A percentile compares a stretch with the other conserved stretches of the same genome.
phyloP scores from a whole-genome alignment of 2,329 filamentous ascomycete species.

The Hypoxylon sp. region DNA sequence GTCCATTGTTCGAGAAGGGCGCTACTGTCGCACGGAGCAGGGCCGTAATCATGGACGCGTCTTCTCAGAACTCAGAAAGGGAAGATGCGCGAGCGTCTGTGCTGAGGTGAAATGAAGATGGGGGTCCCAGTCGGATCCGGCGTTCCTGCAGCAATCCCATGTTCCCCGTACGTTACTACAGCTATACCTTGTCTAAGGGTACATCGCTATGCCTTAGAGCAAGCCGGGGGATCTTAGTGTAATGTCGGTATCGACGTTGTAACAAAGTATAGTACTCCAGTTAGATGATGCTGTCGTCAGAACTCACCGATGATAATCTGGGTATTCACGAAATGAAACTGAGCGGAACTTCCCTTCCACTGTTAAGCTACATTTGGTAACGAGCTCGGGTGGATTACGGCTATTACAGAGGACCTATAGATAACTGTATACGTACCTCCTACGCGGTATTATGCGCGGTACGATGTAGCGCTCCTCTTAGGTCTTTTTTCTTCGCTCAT shows the following conservation, averaged over 20 bases:
- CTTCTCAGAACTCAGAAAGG: conserved; percentile 33
- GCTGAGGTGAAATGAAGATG: conserved; percentile 39
- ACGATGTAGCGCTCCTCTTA: conserved; percentile 32
- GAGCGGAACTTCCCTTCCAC: conserved; percentile 40
- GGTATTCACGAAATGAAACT: conserved; percentile 39
- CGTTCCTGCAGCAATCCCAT: conserved; percentile 45
- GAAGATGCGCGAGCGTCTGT: conserved; percentile 32
- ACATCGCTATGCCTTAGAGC: conserved; percentile 24
- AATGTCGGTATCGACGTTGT: conserved; percentile 12
- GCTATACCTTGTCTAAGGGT: conserved; percentile 34
- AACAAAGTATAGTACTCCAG: conserved; percentile 12
- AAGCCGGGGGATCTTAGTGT: conserved; percentile 25
- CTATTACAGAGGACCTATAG: conserved; percentile 24
- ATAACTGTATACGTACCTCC: conserved; percentile 9
- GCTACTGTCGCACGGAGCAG: conserved; percentile 31
- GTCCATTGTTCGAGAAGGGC: conserved; percentile 43
- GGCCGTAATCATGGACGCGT: conserved; percentile 34
- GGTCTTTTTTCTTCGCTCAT: conserved; percentile 36
- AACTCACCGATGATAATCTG: conserved; percentile 44
- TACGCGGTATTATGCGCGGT: conserved; percentile 10
- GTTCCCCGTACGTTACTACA: conserved; percentile 39
- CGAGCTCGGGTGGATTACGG: conserved; percentile 43
- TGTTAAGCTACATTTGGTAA: conserved; percentile 40
- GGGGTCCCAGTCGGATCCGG: conserved; percentile 39
- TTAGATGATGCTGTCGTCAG: conserved; percentile 32